Evolutionary conservation across 2,329 filamentous ascomycete species (phyloP).

Genomic region (Alternaria ventricosa): DNA sequence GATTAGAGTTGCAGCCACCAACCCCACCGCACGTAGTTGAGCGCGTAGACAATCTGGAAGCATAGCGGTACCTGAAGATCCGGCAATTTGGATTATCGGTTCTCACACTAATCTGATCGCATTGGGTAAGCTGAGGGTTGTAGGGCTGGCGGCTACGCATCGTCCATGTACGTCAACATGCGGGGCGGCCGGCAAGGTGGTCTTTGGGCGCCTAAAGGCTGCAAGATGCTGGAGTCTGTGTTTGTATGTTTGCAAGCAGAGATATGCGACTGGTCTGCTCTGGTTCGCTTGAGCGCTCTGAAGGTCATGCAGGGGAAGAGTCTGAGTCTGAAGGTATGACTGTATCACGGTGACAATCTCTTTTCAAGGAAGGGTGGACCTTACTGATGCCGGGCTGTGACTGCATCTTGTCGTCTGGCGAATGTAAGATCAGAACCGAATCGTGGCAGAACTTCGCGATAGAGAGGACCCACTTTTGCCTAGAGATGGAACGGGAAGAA

Average conservation of each 20-base stretch:
- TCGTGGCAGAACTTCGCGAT: background rate
- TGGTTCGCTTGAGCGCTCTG: constrained; percentile 12
- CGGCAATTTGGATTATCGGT: constrained; percentile 20
- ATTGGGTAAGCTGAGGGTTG: constrained; percentile 14
- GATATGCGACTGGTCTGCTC: constrained; percentile 10
- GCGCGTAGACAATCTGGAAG: constrained; percentile 27
- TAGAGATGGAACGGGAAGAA: constrained; percentile 1
- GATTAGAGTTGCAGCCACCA: constrained; percentile 38
- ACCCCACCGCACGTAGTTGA: constrained; percentile 11
- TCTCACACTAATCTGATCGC: background rate
- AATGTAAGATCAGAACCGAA: constrained; percentile 5
- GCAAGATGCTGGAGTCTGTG: constrained; percentile 16
- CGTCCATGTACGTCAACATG: constrained; percentile 16
- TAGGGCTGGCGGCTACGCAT: constrained; percentile 42
- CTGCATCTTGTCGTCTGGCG: constrained; percentile 5
- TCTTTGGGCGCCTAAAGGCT: constrained; percentile 35
- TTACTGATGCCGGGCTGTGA: constrained; percentile 10
- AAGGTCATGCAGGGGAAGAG: constrained; percentile 4
- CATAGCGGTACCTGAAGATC: constrained; percentile 27
- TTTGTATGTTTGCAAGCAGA: constrained; percentile 25
- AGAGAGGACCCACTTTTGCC: background rate
- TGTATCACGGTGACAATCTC: background rate
- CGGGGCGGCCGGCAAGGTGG: constrained; percentile 28
- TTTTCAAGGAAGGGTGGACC: background rate
- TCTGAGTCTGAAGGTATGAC: constrained; percentile 2